These are phyloP conservation scores for Phalaenopsis equestris DNA, from an alignment of 106 monocot species.

Conservation along the genomic window DNA sequence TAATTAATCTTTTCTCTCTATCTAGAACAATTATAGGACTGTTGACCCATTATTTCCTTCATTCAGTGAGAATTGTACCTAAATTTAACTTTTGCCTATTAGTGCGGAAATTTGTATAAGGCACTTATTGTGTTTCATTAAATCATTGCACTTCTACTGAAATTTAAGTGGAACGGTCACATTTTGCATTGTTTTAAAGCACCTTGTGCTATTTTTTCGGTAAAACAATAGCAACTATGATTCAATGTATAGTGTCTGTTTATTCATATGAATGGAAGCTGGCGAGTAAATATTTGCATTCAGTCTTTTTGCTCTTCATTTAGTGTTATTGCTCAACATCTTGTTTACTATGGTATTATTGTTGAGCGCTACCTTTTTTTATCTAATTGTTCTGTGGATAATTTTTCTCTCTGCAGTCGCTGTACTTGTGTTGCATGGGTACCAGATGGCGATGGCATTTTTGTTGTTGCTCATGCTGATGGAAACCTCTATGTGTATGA, in stretches of 20 bases:
- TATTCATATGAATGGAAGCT: background rate
- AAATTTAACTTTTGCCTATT: background rate
- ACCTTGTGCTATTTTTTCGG: background rate
- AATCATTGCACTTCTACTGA: background rate
- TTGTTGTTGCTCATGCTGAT: constrained; percentile 87
- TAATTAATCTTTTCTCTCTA: no score
- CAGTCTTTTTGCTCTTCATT: background rate
- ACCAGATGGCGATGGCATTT: constrained; percentile 68
- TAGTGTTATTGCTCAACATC: background rate
- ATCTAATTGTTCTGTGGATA: background rate
- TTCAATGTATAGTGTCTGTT: background rate
- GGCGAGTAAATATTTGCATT: constrained; percentile 1
- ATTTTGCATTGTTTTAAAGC: background rate
- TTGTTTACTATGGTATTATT: background rate
- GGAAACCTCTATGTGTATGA: constrained; percentile 94
- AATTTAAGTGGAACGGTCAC: background rate
- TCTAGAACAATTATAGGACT: no score
- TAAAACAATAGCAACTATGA: background rate
- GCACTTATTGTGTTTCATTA: background rate
- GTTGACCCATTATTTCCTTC: background rate
- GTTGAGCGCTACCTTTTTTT: background rate
- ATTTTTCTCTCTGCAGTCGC: constrained; percentile 43
- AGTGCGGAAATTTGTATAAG: background rate
- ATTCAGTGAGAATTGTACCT: background rate
- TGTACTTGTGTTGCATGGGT: constrained; percentile 79